Conservation (phyloP, 2,329 filamentous ascomycete genomes). For the Lecanosticta acicola region DNA sequence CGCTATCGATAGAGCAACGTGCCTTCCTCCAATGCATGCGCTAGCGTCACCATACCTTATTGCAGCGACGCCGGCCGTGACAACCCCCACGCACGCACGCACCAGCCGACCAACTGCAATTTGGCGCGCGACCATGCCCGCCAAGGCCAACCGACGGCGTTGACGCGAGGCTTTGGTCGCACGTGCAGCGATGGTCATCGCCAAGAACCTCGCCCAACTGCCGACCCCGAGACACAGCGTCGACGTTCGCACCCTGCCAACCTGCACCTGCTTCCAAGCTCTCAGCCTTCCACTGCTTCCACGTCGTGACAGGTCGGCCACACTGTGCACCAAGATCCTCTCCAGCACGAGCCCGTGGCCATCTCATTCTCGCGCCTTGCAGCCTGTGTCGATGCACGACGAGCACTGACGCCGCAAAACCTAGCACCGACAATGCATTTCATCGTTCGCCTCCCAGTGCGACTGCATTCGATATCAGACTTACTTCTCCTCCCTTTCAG, state of each 20-base stretch:
- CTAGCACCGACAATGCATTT: too few species aligned
- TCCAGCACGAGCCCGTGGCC: background rate
- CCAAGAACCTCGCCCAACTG: background rate
- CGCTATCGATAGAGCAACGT: background rate
- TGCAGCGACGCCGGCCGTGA: too few species aligned
- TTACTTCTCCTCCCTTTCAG: background rate
- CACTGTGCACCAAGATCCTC: background rate
- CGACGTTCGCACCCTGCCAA: constrained; percentile 2
- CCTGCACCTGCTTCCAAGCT: constrained; percentile 8
- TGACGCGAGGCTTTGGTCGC: too few species aligned
- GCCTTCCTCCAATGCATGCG: background rate
- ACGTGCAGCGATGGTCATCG: constrained; percentile 3
- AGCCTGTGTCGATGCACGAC: background rate
- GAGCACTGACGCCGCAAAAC: constrained; percentile 1
- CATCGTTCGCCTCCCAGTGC: too few species aligned
- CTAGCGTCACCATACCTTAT: too few species aligned
- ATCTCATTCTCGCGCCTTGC: too few species aligned
- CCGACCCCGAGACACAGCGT: constrained; percentile 3
- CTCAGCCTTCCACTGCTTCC: constrained; percentile 4
- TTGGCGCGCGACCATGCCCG: background rate
- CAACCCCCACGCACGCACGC: too few species aligned
- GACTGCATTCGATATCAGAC: background rate
- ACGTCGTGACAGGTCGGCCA: constrained; percentile 5
- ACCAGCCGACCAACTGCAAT: background rate
- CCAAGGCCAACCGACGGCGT: background rate